Evolutionary conservation across 2,329 filamentous ascomycete genomes (phyloP), one percentile per base, ranked within the genome.

Genomic region (Lachnellula arida): DNA sequence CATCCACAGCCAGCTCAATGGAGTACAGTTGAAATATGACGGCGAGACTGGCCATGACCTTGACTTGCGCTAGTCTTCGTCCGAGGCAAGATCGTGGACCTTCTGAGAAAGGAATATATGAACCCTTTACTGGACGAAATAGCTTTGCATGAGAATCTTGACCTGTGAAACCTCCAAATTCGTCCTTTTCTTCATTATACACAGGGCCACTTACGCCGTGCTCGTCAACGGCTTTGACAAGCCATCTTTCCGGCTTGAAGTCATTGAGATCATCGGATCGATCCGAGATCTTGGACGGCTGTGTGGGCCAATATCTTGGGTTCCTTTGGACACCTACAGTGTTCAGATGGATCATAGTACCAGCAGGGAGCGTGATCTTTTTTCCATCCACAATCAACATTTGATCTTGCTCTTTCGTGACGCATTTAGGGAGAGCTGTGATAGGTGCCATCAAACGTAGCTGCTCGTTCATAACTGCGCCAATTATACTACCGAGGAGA

Each of bases 381-480:
- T 77, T 74, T 2, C 86, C 87, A 51, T 82, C 75, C 44, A 89
- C 69, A 2, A 71, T 77, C 43, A 93, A 68, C 19, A 75, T 68
- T 71, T 91, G 85, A 51, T 79, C 78, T 22, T 74, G 67, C 2
- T 68, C 65, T 2, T 72, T 68, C 3, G 72, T 66, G 4, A 82
- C 79, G 51, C 76, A 79, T 72, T 94, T 94, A 28, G 89, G 89
- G 25, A 94, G 86, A 51, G 80, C 81, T 44, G 84, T 75, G 17
- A 90, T 86, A 0, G 89, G 84, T 2, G 89, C 88, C 57, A 90
- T 77, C 43, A 91, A 66, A 11, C 90, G 84, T 52, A 94, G 77
- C 39, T 86, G 85, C 74, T 94, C 89, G 67, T 91, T 89, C 78
- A 93, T 81, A 63, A 87, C 81, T 4, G 89, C 89, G 17, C 86